Evolutionary conservation across 1,284 basidiomycete genomes (phyloP).

Genomic region (Abortiporus biennis): DNA sequence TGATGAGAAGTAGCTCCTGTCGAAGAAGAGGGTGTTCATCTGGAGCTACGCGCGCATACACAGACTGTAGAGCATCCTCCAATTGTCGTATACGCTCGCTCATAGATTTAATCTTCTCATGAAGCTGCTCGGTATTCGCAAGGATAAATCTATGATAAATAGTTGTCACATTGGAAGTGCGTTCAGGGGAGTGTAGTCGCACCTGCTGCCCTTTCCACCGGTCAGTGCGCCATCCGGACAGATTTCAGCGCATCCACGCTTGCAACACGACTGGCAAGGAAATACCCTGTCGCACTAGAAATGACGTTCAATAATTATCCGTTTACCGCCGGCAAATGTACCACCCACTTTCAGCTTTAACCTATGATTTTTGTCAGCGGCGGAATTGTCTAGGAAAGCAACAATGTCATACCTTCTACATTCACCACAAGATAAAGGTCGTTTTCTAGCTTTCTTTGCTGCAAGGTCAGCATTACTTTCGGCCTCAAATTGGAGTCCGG

Average conservation of each 20-base stretch:
- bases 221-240: constrained; percentile 49
- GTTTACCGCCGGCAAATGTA: constrained; percentile 12
- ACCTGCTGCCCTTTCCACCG: constrained; percentile 29
- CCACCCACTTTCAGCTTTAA: constrained; percentile 45
- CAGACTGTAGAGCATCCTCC: constrained; percentile 53
- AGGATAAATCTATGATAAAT: constrained; percentile 50
- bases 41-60: constrained; percentile 44
- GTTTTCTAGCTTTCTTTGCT: constrained; percentile 34
- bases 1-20: constrained; percentile 39
- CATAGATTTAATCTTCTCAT: constrained; percentile 55
- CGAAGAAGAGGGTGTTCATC: constrained; percentile 61
- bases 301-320: constrained; percentile 7
- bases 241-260: constrained; percentile 53
- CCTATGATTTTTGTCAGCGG: constrained; percentile 21
- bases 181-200: neutral
- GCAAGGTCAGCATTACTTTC: constrained; percentile 19
- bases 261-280: constrained; percentile 56
- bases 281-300: constrained; percentile 53
- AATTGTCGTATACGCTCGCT: constrained; percentile 57
- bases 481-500: constrained; percentile 20
- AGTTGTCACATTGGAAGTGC: neutral
- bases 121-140: constrained; percentile 69
- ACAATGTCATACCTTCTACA: constrained; percentile 51
- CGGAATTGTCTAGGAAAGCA: constrained; percentile 12
- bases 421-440: constrained; percentile 48